A percentile compares a stretch with the other conserved stretches of the same genome.
Evolutionary conservation across 148 eudicot genomes (phyloP).

Genomic region (Persicaria tinctoria): DNA sequence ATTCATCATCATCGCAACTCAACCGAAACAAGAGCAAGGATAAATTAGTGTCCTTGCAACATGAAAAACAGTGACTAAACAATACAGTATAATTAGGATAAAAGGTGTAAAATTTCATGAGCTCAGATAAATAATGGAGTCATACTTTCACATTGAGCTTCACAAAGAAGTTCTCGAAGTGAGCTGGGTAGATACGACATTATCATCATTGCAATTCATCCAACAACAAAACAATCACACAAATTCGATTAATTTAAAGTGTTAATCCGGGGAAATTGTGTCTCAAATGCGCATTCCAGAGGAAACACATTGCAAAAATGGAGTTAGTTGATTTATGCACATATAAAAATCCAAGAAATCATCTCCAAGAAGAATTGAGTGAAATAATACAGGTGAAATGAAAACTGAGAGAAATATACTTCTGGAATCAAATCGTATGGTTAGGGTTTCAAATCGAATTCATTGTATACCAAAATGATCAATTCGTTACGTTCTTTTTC

Average conservation of each 20-base stretch:
- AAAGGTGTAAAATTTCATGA: not conserved
- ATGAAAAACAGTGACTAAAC: too few species aligned
- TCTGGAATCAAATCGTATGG: too few species aligned
- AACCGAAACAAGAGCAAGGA: too few species aligned
- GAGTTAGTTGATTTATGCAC: slow-evolving; percentile 27
- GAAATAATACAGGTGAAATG: not conserved
- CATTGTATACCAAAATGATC: too few species aligned
- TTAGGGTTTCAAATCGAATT: too few species aligned
- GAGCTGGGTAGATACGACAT: not conserved
- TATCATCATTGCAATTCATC: not conserved
- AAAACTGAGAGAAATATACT: slow-evolving; percentile 22
- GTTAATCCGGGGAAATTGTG: slow-evolving; percentile 6
- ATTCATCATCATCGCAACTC: not conserved
- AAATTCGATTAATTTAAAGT: not conserved
- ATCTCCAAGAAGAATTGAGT: slow-evolving; percentile 38
- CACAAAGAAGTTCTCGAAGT: not conserved
- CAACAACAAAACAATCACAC: not conserved
- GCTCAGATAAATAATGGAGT: not conserved
- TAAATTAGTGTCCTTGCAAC: too few species aligned
- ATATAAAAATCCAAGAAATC: slow-evolving; percentile 38
- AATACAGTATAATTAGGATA: too few species aligned
- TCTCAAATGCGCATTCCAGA: not conserved
- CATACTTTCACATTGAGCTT: not conserved
- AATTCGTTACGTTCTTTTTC: too few species aligned
- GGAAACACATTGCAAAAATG: not conserved